Conservation (phyloP, 1,284 basidiomycete species). For the Pseudozyma pruni region DNA sequence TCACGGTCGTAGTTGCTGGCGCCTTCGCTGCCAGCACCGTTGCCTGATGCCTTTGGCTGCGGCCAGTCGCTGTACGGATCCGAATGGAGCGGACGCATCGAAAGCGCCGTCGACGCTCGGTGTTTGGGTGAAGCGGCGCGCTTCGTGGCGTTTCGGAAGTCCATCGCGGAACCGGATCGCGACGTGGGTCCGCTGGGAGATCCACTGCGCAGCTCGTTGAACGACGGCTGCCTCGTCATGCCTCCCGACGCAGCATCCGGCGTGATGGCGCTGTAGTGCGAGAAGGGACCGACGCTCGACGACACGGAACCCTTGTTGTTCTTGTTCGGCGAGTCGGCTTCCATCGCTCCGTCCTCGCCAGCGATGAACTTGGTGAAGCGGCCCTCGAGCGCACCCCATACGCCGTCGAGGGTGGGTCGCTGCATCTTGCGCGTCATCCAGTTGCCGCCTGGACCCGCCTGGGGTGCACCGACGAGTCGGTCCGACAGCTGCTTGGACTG, state of each 20-base stretch:
- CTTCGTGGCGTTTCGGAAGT: constrained; percentile 41
- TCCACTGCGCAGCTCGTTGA: constrained; percentile 46
- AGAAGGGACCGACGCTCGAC: constrained; percentile 79
- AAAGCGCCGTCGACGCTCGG: constrained; percentile 49
- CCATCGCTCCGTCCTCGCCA: constrained; percentile 69
- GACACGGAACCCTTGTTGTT: constrained; percentile 51
- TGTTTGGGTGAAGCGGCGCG: constrained; percentile 48
- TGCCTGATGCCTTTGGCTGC: constrained; percentile 14
- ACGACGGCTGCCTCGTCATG: constrained; percentile 65
- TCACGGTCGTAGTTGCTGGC: constrained; percentile 36
- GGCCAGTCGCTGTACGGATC: constrained; percentile 51
- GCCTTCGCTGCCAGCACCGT: constrained; percentile 20
- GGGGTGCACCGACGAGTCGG: constrained; percentile 80
- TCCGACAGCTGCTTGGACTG: constrained; percentile 84
- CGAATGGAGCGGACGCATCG: constrained; percentile 39
- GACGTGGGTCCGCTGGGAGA: constrained; percentile 45
- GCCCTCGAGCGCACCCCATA: constrained; percentile 94
- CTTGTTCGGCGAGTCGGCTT: constrained; percentile 69
- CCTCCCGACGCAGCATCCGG: constrained; percentile 71
- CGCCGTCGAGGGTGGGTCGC: constrained; percentile 88
- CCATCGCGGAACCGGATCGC: constrained; percentile 52
- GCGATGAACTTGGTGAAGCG: constrained; percentile 95
- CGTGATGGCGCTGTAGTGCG: constrained; percentile 92
- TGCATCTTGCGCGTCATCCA: constrained; percentile 76
- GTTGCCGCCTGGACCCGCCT: constrained; percentile 62